These are phyloP conservation scores for Zizania palustris DNA, from an alignment of 202 grass and related monocot genomes.

Conservation along the genomic window DNA sequence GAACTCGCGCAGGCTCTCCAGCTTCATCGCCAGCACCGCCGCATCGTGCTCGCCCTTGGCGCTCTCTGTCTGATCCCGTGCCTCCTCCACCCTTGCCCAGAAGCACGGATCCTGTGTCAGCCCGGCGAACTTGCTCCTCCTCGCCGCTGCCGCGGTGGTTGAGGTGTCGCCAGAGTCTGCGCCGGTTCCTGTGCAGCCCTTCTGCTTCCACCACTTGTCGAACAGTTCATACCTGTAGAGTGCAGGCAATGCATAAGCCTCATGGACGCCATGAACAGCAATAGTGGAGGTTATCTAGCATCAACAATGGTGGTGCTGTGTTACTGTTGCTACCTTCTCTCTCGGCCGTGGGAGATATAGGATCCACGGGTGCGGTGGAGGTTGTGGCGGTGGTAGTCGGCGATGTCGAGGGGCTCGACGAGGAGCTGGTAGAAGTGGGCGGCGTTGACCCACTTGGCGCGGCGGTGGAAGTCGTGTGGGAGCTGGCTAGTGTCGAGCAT, in stretches of 20 bases:
- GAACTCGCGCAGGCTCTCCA: slow-evolving; percentile 56
- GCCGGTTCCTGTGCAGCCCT: not conserved
- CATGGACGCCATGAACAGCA: not conserved
- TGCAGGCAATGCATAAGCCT: not conserved
- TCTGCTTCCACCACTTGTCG: slow-evolving; percentile 89
- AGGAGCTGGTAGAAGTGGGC: slow-evolving; percentile 93
- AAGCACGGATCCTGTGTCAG: slow-evolving; percentile 95
- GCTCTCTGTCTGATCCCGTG: slow-evolving; percentile 53
- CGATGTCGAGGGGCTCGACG: slow-evolving; percentile 94
- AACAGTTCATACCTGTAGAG: slow-evolving; percentile 69
- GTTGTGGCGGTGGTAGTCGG: slow-evolving; percentile 68
- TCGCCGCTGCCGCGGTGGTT: not conserved
- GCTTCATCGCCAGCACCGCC: slow-evolving; percentile 26
- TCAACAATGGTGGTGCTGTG: not conserved
- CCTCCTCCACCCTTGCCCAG: slow-evolving; percentile 90
- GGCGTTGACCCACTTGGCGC: slow-evolving; percentile 94
- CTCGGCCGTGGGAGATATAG: slow-evolving; percentile 74
- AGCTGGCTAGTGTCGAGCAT: slow-evolving; percentile 83
- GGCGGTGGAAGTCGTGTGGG: slow-evolving; percentile 77
- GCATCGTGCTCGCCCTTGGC: slow-evolving; percentile 37
- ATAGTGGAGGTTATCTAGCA: not conserved
- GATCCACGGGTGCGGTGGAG: slow-evolving; percentile 60
- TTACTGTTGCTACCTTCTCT: slow-evolving; percentile 41
- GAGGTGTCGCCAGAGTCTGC: not conserved
- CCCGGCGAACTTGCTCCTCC: slow-evolving; percentile 83